phyloP scores from a whole-genome alignment of 1,139 yeast species.

The Petasospora rhodanensis region DNA sequence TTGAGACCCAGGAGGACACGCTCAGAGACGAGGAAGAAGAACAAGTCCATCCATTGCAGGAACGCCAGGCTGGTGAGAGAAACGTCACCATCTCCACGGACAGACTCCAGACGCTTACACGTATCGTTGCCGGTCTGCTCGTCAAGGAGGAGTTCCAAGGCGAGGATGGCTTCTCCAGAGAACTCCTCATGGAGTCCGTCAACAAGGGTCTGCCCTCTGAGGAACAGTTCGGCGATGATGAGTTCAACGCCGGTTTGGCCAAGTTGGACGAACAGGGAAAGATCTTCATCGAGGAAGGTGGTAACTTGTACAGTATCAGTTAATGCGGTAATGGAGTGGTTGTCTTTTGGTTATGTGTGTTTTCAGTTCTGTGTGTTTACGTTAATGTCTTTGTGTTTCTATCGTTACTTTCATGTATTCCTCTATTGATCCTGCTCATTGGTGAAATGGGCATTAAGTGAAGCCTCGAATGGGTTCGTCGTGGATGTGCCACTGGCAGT shows the following conservation, averaged over 20 bases:
- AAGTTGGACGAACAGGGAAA: conserved; percentile 52
- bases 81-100: conserved; percentile 39
- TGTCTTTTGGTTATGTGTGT: neutral
- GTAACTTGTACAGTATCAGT: conserved; percentile 11
- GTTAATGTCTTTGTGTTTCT: too few relatives aligned
- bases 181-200: conserved; percentile 39
- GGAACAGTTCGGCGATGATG: conserved; percentile 49
- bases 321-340: too few relatives aligned
- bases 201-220: conserved; percentile 57
- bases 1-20: conserved; percentile 10
- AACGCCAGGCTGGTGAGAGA: conserved; percentile 2
- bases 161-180: conserved; percentile 42
- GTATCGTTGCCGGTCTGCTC: conserved; percentile 43
- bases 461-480: conserved; percentile 24
- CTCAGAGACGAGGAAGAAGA: conserved; percentile 26
- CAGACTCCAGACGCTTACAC: conserved; percentile 42
- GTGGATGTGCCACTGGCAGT: conserved; percentile 3
- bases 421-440: too few relatives aligned
- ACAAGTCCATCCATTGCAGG: conserved; percentile 16
- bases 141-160: conserved; percentile 42
- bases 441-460: conserved; percentile 13
- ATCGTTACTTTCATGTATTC: too few relatives aligned
- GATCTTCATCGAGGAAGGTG: conserved; percentile 53
- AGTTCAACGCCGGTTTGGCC: conserved; percentile 49
- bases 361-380: conserved; percentile 1